A percentile compares a stretch with the other conserved stretches of the same genome.
phyloP scores from a whole-genome alignment of 495 filamentous ascomycete species.

The Recurvomyces mirabilis region DNA sequence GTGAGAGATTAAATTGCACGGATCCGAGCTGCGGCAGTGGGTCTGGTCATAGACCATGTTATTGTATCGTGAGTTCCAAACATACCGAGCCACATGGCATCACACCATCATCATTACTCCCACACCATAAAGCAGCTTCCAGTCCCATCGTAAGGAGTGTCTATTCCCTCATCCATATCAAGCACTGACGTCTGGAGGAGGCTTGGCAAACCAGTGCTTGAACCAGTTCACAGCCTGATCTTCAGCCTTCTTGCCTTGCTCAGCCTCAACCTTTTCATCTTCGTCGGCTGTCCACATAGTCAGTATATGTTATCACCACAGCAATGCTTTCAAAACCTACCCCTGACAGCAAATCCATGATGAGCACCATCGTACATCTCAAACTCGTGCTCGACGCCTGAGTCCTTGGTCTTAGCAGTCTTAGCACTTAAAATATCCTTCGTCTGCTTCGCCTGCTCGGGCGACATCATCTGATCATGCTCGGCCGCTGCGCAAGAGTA shows the following conservation, averaged over 20 bases:
- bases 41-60: too few species aligned
- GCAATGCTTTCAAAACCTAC: too few species aligned
- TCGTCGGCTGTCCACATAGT: constrained; percentile 34
- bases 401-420: constrained; percentile 27
- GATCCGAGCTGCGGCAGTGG: too few species aligned
- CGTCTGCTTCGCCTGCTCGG: constrained; percentile 33
- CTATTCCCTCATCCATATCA: not conserved
- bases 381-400: constrained; percentile 34
- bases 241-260: constrained; percentile 36
- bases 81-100: too few species aligned
- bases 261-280: constrained; percentile 33
- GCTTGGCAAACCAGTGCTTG: constrained; percentile 27
- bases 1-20: too few species aligned
- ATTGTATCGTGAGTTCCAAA: too few species aligned
- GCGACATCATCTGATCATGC: constrained; percentile 36
- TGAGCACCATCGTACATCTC: constrained; percentile 45
- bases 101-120: too few species aligned
- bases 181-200: constrained; percentile 1
- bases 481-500: constrained; percentile 46
- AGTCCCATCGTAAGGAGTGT: too few species aligned
- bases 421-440: constrained; percentile 35
- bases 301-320: too few species aligned
- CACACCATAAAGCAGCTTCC: too few species aligned
- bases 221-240: constrained; percentile 50
- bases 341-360: constrained; percentile 53